A percentile compares a stretch with the other conserved stretches of the same genome.
These are phyloP conservation scores for Jacaranda mimosifolia DNA, from an alignment of 257 asterid genomes.

Conservation along the genomic window DNA sequence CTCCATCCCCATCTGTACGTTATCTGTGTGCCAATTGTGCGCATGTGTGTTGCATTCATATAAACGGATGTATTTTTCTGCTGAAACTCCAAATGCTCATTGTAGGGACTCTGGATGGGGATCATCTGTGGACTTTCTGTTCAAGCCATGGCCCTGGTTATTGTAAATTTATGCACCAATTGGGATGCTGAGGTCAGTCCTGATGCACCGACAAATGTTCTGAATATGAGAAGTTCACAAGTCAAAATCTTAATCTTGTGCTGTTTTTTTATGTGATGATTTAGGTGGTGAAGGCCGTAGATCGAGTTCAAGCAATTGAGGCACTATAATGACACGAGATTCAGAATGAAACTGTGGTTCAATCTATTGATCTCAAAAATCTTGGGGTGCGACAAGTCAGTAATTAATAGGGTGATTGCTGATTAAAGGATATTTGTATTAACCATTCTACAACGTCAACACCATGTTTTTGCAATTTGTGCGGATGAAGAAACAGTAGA, in stretches of 20 bases:
- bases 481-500: background rate
- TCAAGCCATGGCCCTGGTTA: conserved; percentile 64
- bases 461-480: conserved; percentile 18
- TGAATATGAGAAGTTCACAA: background rate
- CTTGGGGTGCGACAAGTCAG: background rate
- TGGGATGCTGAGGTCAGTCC: conserved; percentile 70
- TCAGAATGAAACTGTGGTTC: background rate
- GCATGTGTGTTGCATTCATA: background rate
- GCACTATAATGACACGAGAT: background rate
- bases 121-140: conserved; percentile 66
- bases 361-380: background rate
- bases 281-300: conserved; percentile 54
- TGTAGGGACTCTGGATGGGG: conserved; percentile 83
- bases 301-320: conserved; percentile 42
- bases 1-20: too few relatives aligned
- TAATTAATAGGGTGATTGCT: background rate
- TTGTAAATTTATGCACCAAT: conserved; percentile 56
- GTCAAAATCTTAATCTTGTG: background rate
- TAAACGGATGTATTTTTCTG: background rate
- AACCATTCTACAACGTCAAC: background rate
- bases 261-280: conserved; percentile 22
- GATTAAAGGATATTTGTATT: background rate
- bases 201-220: background rate
- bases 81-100: conserved; percentile 7
- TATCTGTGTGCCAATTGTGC: background rate